Evolutionary conservation across 1,284 basidiomycete species (phyloP).

Genomic region (Tylopilus sp.): DNA sequence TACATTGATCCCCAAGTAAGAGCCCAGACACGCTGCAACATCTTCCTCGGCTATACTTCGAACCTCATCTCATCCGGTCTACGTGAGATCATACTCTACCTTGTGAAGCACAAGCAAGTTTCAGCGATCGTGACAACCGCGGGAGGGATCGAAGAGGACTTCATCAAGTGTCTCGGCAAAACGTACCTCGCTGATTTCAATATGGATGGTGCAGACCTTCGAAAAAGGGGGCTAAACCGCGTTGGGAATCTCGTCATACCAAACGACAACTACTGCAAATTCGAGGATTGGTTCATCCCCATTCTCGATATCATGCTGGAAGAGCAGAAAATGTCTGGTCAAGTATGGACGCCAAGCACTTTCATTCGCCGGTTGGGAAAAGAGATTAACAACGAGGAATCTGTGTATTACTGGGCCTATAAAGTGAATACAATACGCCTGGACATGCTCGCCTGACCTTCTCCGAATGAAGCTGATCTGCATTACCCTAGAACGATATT

Average conservation of each 20-base stretch:
- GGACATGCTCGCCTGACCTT: slow-evolving; percentile 11
- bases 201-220: slow-evolving; percentile 84
- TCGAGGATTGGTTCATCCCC: slow-evolving; percentile 98
- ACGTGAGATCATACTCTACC: slow-evolving; percentile 88
- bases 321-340: slow-evolving; percentile 76
- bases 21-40: slow-evolving; percentile 69
- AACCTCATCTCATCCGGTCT: slow-evolving; percentile 98
- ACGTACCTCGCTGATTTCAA: slow-evolving; percentile 95
- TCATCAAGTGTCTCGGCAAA: slow-evolving; percentile 96
- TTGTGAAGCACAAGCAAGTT: slow-evolving; percentile 93
- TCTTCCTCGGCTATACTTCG: slow-evolving; percentile 98
- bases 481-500: slow-evolving; percentile 78
- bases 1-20: slow-evolving; percentile 58
- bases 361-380: slow-evolving; percentile 91
- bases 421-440: slow-evolving; percentile 63
- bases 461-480: slow-evolving; percentile 28
- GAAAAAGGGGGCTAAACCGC: slow-evolving; percentile 89
- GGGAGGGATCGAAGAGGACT: slow-evolving; percentile 98
- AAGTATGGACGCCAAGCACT: slow-evolving; percentile 90
- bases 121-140: slow-evolving; percentile 94
- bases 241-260: slow-evolving; percentile 98
- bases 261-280: slow-evolving; percentile 99
- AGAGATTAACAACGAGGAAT: slow-evolving; percentile 96
- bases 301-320: slow-evolving; percentile 89
- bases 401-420: slow-evolving; percentile 98